These are phyloP conservation scores for Pseudozyma hubeiensis DNA, from an alignment of 1,284 basidiomycete genomes.

Conservation along the genomic window DNA sequence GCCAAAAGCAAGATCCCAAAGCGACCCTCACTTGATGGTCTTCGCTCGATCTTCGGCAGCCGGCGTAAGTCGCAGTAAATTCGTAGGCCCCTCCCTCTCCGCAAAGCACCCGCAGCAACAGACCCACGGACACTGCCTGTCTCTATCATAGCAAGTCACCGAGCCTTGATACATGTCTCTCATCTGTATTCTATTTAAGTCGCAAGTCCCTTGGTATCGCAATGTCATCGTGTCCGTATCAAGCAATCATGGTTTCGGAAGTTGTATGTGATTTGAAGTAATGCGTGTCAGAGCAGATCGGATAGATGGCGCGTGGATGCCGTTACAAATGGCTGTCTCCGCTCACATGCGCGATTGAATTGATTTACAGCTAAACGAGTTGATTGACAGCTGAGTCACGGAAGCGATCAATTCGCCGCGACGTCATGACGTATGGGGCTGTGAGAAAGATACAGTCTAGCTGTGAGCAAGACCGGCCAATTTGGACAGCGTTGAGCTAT, in stretches of 20 bases:
- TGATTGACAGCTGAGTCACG: conserved; percentile 28
- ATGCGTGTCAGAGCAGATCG: too few relatives aligned
- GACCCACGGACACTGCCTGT: not conserved
- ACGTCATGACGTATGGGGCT: conserved; percentile 16
- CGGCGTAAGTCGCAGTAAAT: conserved; percentile 22
- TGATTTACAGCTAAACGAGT: not conserved
- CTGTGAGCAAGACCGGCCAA: not conserved
- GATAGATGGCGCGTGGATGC: too few relatives aligned
- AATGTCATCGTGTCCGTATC: too few relatives aligned
- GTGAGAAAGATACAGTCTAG: not conserved
- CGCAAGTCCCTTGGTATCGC: too few relatives aligned
- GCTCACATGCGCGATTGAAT: too few relatives aligned
- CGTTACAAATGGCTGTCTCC: too few relatives aligned
- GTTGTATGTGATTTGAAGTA: too few relatives aligned
- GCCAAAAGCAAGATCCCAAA: conserved; percentile 8
- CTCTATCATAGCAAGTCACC: too few relatives aligned
- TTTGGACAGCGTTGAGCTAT: too few relatives aligned
- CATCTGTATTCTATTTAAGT: too few relatives aligned
- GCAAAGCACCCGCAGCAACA: not conserved
- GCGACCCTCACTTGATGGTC: conserved; percentile 22
- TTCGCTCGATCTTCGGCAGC: conserved; percentile 27
- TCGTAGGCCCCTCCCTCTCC: not conserved
- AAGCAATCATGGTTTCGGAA: too few relatives aligned
- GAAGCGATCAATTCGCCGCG: not conserved
- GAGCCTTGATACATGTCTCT: too few relatives aligned